Base-by-base conservation (phyloP, 257 asterid genomes). In the Jacaranda copaia region DNA sequence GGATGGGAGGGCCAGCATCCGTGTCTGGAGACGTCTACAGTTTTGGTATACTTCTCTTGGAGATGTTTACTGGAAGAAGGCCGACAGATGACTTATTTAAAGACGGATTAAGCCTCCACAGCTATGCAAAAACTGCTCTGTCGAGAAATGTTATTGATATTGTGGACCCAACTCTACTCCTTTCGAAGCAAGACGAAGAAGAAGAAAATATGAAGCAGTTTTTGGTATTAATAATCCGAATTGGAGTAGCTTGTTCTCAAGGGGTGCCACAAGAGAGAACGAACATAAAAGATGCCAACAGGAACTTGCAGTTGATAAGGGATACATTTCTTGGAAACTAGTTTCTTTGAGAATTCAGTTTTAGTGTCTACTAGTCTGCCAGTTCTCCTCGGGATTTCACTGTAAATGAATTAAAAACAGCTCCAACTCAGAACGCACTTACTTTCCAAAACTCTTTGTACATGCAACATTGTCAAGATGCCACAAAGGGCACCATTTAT, bases 21-120 rank as follows among this genome's bases (percentile, higher is more conserved):
- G 32, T 52, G 8, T 7, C 15, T 0, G 88, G 88, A 2, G 88
- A 84, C 72, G 65, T 78, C 0, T 78, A 84, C 64, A 84, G 78
- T 38, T 80, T 57, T 1, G 83, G 80, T 0, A 80, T 79, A 61
- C 66, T 79, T 9, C 40, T 79, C 5, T 10, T 84, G 42, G 88
- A 84, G 72, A 39, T 81, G 81, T 59, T 84, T 25, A 81, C 82
- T 0, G 81, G 85, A 9, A 76, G 6, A 56, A 58, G 79, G 9
- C 85, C 85, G 0, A 84, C 88, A 0, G 82, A 81, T 45, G 78
- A 74, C 3, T 7, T 52, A 11, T 84, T 84, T 13, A 38, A 11
- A 18, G 85, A 74, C 0, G 81, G 83, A 5, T 45, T 80, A 0
- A 78, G 51, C 72, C 75, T 80, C 16, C 78, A 80, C 18, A 20